A percentile compares a stretch with the other conserved stretches of the same genome.
phyloP scores from a whole-genome alignment of 352 stramenopile genomes.

The Vaucheria bursata region DNA sequence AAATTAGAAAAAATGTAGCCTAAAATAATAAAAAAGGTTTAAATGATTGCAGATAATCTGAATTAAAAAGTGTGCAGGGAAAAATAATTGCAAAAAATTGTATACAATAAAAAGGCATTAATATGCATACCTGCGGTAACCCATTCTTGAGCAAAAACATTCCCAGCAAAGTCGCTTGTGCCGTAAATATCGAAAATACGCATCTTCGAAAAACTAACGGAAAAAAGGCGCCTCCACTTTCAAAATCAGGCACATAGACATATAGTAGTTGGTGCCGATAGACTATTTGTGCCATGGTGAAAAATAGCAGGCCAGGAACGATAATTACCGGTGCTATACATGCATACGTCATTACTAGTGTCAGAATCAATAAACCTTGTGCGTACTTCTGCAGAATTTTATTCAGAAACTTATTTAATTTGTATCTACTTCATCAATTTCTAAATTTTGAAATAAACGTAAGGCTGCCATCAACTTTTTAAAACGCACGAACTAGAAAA shows the following conservation, averaged over 20 bases:
- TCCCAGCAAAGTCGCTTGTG: conserved; percentile 63
- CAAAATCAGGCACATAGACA: conserved; percentile 69
- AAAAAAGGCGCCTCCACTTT: conserved; percentile 63
- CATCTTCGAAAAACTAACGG: conserved; percentile 67
- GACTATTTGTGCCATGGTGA: conserved; percentile 58
- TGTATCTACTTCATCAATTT: too few relatives aligned
- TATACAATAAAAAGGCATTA: conserved; percentile 53
- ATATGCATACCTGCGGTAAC: conserved; percentile 59
- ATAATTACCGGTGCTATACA: conserved; percentile 64
- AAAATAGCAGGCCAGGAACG: conserved; percentile 59
- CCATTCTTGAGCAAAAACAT: conserved; percentile 65
- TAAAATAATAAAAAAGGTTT: too few relatives aligned
- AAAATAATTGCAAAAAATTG: too few relatives aligned
- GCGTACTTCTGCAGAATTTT: conserved; percentile 58
- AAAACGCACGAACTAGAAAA: too few relatives aligned
- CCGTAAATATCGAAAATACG: conserved; percentile 64
- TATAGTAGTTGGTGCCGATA: conserved; percentile 69
- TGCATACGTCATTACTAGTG: conserved; percentile 64
- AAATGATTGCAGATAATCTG: too few relatives aligned
- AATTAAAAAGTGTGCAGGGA: too few relatives aligned
- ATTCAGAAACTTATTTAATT: too few relatives aligned
- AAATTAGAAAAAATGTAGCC: conserved; percentile 61
- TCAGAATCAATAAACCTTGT: conserved; percentile 67
- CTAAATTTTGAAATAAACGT: too few relatives aligned
- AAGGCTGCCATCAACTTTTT: too few relatives aligned